A percentile compares a stretch with the other conserved stretches of the same genome.
Conservation (phyloP, 116 monocot species). For the Zostera marina region DNA sequence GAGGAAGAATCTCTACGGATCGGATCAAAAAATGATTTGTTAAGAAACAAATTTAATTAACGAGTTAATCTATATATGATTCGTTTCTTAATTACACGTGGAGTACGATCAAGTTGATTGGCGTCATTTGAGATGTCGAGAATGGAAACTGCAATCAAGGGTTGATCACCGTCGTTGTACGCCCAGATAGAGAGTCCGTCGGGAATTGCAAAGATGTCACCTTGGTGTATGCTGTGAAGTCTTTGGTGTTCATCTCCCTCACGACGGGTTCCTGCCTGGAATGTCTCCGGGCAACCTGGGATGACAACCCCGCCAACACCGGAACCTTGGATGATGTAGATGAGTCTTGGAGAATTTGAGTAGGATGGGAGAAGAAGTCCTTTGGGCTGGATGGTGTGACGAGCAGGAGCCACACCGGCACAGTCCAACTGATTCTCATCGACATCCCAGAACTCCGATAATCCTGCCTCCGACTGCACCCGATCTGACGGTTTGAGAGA, state of each 20-base stretch:
- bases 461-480: no score
- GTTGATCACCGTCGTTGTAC: constrained; percentile 27
- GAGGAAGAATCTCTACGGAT: constrained; percentile 14
- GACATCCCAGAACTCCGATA: no score
- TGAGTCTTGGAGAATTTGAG: no score
- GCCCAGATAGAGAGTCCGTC: constrained; percentile 27
- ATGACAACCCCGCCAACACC: constrained; percentile 7
- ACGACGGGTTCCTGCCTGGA: constrained; percentile 4
- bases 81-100: constrained; percentile 1
- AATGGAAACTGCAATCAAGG: constrained; percentile 12
- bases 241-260: constrained; percentile 27
- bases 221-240: constrained; percentile 15
- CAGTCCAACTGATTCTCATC: no score
- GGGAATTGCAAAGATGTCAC: constrained; percentile 21
- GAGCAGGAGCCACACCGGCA: no score
- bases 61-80: constrained; percentile 8
- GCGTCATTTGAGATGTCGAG: background rate
- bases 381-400: no score
- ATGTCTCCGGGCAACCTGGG: constrained; percentile 38
- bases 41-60: no score
- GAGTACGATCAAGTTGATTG: constrained; percentile 24
- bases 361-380: no score
- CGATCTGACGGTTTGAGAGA: no score
- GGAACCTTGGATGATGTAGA: no score
- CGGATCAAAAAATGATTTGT: no score